Evolutionary conservation across 2,329 filamentous ascomycete species (phyloP), one percentile per base, ranked within the genome.

Genomic region (Chrysoporthe austroafricana): DNA sequence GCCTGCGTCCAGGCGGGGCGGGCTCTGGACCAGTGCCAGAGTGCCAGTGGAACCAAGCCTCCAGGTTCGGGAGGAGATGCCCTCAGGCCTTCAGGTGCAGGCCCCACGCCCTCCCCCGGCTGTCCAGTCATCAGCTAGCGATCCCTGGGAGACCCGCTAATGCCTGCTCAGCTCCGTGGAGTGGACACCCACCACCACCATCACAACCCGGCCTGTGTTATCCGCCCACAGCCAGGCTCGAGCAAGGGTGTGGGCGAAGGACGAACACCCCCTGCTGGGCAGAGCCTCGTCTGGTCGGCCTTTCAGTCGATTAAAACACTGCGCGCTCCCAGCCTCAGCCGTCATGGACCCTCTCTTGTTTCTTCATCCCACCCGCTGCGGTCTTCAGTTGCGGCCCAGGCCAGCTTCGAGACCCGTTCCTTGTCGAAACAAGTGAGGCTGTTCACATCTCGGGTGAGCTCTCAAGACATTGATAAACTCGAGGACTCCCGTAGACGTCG

Each of bases 211-310:
- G 52, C 52, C 5, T 16, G 42, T 32, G 42, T 26, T 21, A 42
- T 21, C 48, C 52, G 9, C 21, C 46, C 18, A 60, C 39, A 26
- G 16, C 21, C 32, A 26, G 26, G 26, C 56, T 46, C 26, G 32
- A 57, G 57, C 57, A 32, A 21, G 34, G 44, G 63, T 32, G 46
- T 44, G 59, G 48, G 36, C 43, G 26, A 54, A 11, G 50, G 50
- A 26, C 13, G 50, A 4, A 36, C 54, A 9, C 1, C 57, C 43
- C 59, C 42, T n/a, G 32, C 18, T 46, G 44, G 58, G 42, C 65
- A 62, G 68, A 67, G 68, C 68, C 65, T 69, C 64, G 68, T 42
- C 65, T 36, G 60, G 34, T 61, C n/a, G 13, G 50, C 26, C 8
- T 14, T 18, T 18, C 56, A n/a, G 21, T 54, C 52, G 59, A 63